Base-by-base conservation (phyloP, 2,329 filamentous ascomycete genomes). In the Paecilomyces formosus region DNA sequence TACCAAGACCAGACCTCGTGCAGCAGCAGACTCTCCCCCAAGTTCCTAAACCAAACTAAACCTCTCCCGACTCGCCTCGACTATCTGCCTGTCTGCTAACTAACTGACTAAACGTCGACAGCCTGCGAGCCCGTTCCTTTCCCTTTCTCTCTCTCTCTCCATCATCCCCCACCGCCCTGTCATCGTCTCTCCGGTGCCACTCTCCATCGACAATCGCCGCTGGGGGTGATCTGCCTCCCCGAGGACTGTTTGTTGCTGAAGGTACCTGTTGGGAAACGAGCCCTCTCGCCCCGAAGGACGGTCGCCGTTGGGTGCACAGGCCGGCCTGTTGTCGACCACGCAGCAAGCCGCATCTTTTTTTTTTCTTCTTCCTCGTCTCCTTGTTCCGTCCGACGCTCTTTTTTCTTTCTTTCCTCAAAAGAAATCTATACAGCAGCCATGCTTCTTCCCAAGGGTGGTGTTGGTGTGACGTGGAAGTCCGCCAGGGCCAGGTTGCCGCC, bases 391-490 rank as follows among this genome's bases (percentile, higher is more conserved):
- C 31, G 30, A 31, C 30, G 11, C 30, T 31, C 30, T 12, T 31
- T 31, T 26, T 31, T 31, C 30, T 12, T 31, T 31, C 8, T 31
- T 9, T 2, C n/a, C n/a, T n/a, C 30, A 11, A 31, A 31, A 31
- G 11, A 31, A 31, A 31, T 9, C 2, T 31, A 31, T 31, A 31
- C 7, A 6, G 56, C 54, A 70, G 80, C 65, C 62, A 97, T 97
- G 92, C 85, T 97, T 79, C 85, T 95, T 68, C 89, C 90, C 64
- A 96, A 96, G 78, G 89, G 89, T 74, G 90, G 90, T 73, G 83
- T 93, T 74, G 90, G 90, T 73, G 83, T 93, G 70, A 92, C 86
- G 74, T 97, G 93, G 92, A 97, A 96, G 81, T 88, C 90, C 65
- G 88, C 92, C 65, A 89, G 85, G 78, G 82, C 89, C 68, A 84